A percentile compares a stretch with the other conserved stretches of the same genome.
Evolutionary conservation across 1,139 yeast species (phyloP).

Genomic region (Suhomyces chickasaworum): DNA sequence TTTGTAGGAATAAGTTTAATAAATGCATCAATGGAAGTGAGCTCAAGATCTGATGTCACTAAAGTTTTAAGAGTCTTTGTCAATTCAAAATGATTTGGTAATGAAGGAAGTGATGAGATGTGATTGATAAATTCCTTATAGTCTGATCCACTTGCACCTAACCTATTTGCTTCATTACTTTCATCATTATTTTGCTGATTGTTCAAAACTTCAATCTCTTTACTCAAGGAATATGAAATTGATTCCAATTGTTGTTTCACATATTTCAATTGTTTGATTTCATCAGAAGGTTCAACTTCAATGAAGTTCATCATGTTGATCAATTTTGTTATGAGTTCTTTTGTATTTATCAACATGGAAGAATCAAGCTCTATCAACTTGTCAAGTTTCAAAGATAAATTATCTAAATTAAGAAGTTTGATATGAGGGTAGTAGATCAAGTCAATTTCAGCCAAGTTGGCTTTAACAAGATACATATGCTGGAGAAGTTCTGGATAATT

Average conservation of each 20-base stretch:
- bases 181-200: background rate
- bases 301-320: background rate
- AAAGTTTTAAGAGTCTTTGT: slow-evolving; percentile 15
- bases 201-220: slow-evolving; percentile 5
- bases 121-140: slow-evolving; percentile 6
- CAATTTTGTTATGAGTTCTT: slow-evolving; percentile 1
- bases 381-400: slow-evolving; percentile 18
- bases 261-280: slow-evolving; percentile 8
- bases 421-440: slow-evolving; percentile 21
- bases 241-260: slow-evolving; percentile 4
- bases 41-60: slow-evolving; percentile 14
- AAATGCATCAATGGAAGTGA: slow-evolving; percentile 15
- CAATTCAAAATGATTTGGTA: slow-evolving; percentile 16
- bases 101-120: slow-evolving; percentile 2
- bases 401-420: slow-evolving; percentile 19
- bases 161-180: background rate
- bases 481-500: slow-evolving; percentile 22
- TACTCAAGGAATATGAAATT: background rate
- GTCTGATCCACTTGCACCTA: background rate
- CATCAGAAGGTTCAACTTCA: slow-evolving; percentile 2
- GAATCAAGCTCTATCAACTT: slow-evolving; percentile 14
- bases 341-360: slow-evolving; percentile 5
- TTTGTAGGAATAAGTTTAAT: slow-evolving; percentile 18
- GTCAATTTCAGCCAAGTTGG: slow-evolving; percentile 15
- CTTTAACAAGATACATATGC: slow-evolving; percentile 11